Evolutionary conservation across 192 early-diverging fungal genomes (phyloP), one percentile per base, ranked within the genome.

Genomic region (Backusella luteola): DNA sequence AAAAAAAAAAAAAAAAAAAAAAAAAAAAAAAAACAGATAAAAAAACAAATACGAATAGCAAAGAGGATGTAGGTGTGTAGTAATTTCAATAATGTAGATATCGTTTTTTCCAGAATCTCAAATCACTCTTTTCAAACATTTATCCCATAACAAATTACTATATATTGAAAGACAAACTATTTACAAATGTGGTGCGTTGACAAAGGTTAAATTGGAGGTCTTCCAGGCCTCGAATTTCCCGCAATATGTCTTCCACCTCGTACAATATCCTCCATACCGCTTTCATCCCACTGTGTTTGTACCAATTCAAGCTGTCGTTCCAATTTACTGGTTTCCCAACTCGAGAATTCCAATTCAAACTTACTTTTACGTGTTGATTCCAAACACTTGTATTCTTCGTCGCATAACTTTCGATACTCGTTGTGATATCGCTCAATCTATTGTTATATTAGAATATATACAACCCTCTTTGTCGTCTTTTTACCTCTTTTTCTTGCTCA

Each of bases 401-500:
- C 76, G 38, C 34, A 21, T 15, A 73, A 34, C 41, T 75, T 81
- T 1, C 73, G 73, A 26, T 63, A 36, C 23, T 81, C 80, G 83
- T 23, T 87, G 69, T 75, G 46, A 66, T 70, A 71, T 35, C 73
- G 41, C 34, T 79, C 78, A 9, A 79, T 36, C 78, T 79, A 70
- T 14, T 66, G 12, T 12, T 49, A 6, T 6, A 21, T 49, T 17
- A 34, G 5, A 21, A 12, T 19, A 32, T 53, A 21, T n/a, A 21
- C 32, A 35, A 3, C 6, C 52, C 6, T 7, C 19, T 36, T 26
- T 15, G 29, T 36, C 17, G 2, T 32, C 4, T 36, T 5, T 56
- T 73, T 78, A 79, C 78, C 66, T 79, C 78, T 79, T 79, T 79
- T 34, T 79, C 78, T 59, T 79, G 72, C 34, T 79, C 78, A 42